Evolutionary conservation across 148 eudicot species (phyloP), one percentile per base, ranked within the genome.

Genomic region (Polygonum maritimum): DNA sequence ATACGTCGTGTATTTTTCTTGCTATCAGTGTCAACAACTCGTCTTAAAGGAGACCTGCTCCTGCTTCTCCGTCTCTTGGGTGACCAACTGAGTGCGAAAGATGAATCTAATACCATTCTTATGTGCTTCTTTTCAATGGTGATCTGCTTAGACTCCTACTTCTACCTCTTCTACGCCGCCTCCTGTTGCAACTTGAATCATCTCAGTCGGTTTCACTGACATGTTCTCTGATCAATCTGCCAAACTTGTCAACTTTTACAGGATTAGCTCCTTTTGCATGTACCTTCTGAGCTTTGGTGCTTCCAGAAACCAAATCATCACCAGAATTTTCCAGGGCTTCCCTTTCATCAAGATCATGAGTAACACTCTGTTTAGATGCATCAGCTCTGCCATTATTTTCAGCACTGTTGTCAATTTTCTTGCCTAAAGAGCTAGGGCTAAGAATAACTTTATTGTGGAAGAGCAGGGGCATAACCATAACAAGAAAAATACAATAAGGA

Each of bases 211-310:
- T n/a, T n/a, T n/a, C 97, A 83, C 88, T 88, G 62, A 74, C 87
- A 82, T 84, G 89, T 81, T 90, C 86, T 81, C 90, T 88, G n/a
- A 86, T 76, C 74, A 92, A 79, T 82, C 98, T 85, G 69, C 98
- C 98, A 87, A 95, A 95, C 83, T 95, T 91, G 51, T 95, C 98
- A 69, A 92, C 89, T 80, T 90, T 87, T 33, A 69, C 77, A 77
- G 83, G 21, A 26, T 87, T 19, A 16, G 62, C 39, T 79, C 74
- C 45, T 48, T 79, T 84, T 47, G 51, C 62, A 52, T 85, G 83
- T 80, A 79, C 82, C 79, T 78, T 82, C 49, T 55, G 82, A 35
- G 45, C 39, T 75, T 80, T 83, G 55, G 48, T 76, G 47, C 77
- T 71, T 26, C 72, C 81, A 80, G 80, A 70, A 81, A 74, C 74